These are phyloP conservation scores for Chamaecyparis obtusa DNA, from an alignment of 75 land plant genomes.

Conservation along the genomic window DNA sequence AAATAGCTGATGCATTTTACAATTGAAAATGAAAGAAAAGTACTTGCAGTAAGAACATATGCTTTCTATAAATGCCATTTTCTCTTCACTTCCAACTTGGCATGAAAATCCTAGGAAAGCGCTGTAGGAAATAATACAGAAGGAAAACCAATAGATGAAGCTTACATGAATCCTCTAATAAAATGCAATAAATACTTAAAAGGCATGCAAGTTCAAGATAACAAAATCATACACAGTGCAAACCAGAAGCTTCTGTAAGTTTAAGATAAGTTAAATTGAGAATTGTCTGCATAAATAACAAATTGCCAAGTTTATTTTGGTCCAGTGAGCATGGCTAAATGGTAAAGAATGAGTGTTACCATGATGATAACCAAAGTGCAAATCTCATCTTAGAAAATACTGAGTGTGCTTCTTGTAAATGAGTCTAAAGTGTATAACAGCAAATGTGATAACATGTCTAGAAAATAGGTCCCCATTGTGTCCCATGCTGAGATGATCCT, in stretches of 20 bases:
- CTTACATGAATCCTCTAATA: conserved; percentile 11
- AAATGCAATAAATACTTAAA: background rate
- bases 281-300: background rate
- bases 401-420: too few relatives aligned
- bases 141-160: background rate
- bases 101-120: background rate
- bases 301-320: too few relatives aligned
- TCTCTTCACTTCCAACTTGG: background rate
- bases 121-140: background rate
- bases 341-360: too few relatives aligned
- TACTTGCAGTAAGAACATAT: background rate
- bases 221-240: too few relatives aligned
- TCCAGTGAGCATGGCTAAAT: too few relatives aligned
- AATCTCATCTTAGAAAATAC: too few relatives aligned
- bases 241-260: too few relatives aligned
- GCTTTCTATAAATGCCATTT: background rate
- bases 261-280: background rate
- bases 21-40: background rate
- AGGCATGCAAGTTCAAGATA: background rate
- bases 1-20: background rate
- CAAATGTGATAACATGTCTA: too few relatives aligned
- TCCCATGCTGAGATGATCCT: too few relatives aligned
- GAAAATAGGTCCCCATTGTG: too few relatives aligned
- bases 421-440: too few relatives aligned
- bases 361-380: too few relatives aligned